Conservation (phyloP, 164 flowering plant genomes). For the Berberis thunbergii region DNA sequence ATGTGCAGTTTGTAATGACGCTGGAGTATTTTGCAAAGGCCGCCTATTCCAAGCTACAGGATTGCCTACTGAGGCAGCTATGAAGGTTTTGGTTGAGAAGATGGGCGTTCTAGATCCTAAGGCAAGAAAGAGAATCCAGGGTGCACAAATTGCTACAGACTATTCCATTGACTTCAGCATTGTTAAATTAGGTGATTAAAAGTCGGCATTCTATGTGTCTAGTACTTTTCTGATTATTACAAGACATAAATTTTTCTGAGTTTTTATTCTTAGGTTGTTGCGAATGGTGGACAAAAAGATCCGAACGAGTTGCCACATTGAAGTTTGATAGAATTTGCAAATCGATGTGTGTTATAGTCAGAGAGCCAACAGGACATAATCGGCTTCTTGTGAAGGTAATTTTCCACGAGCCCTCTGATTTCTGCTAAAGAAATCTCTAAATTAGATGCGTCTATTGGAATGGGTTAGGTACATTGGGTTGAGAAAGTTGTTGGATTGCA, state of each 20-base stretch:
- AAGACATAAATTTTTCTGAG: too few relatives aligned
- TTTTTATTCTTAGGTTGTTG: conserved; percentile 41
- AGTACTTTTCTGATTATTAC: too few relatives aligned
- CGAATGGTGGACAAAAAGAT: conserved; percentile 70
- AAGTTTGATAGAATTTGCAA: conserved; percentile 67
- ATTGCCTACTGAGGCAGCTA: background rate
- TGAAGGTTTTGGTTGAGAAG: background rate
- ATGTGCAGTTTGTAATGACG: background rate
- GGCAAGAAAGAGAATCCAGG: background rate
- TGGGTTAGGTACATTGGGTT: too few relatives aligned
- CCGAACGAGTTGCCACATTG: conserved; percentile 64
- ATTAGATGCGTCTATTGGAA: too few relatives aligned
- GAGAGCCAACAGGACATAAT: conserved; percentile 55
- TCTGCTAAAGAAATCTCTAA: too few relatives aligned
- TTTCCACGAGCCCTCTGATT: too few relatives aligned
- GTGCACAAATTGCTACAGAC: background rate
- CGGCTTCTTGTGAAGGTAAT: conserved; percentile 86
- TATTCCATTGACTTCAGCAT: background rate
- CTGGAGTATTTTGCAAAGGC: background rate
- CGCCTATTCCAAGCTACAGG: background rate
- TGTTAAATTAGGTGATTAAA: background rate
- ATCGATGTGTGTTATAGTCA: conserved; percentile 31
- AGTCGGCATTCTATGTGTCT: too few relatives aligned
- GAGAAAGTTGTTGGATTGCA: too few relatives aligned
- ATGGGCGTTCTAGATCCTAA: background rate